Percentiles rank a stretch among this genome's conserved stretches.
phyloP scores from a whole-genome alignment of 441 rosid genomes.

The Erodium moschatum region DNA sequence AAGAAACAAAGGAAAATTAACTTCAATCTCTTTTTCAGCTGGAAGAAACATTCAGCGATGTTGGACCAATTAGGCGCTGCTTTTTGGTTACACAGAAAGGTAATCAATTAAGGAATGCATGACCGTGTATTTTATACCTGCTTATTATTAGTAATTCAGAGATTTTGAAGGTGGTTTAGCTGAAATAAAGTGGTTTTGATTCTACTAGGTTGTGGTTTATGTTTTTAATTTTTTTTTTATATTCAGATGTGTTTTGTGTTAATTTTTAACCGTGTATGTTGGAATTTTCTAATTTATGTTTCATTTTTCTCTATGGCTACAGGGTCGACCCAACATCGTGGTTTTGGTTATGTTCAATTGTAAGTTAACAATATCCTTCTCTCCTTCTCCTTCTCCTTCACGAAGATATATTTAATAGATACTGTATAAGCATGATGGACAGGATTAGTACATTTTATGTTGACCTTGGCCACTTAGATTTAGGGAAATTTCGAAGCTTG shows the following conservation, averaged over 20 bases:
- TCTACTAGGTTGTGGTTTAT: not conserved
- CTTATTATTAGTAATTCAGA: slow-evolving; percentile 1
- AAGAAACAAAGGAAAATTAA: too few relatives aligned
- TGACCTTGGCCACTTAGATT: too few relatives aligned
- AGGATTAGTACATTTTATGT: not conserved
- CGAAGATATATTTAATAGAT: not conserved
- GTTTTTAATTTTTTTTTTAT: not conserved
- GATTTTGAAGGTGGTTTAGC: not conserved
- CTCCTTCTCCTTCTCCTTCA: slow-evolving; percentile 7
- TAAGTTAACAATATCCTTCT: slow-evolving; percentile 35
- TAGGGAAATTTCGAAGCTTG: too few relatives aligned
- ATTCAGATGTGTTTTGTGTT: not conserved
- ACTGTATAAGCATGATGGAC: not conserved
- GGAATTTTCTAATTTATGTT: not conserved
- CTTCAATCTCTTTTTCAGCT: slow-evolving; percentile 47
- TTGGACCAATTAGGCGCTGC: slow-evolving; percentile 87
- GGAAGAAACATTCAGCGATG: slow-evolving; percentile 74
- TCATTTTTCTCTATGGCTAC: slow-evolving; percentile 17
- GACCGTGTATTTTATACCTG: too few relatives aligned
- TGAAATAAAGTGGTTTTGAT: not conserved
- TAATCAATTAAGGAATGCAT: too few relatives aligned
- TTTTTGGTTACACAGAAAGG: slow-evolving; percentile 78
- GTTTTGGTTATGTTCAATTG: slow-evolving; percentile 77
- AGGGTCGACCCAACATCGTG: slow-evolving; percentile 87
- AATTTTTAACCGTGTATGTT: not conserved